Base-by-base conservation (phyloP, 768 basidiomycete species). In the Lentinula guzmanii region DNA sequence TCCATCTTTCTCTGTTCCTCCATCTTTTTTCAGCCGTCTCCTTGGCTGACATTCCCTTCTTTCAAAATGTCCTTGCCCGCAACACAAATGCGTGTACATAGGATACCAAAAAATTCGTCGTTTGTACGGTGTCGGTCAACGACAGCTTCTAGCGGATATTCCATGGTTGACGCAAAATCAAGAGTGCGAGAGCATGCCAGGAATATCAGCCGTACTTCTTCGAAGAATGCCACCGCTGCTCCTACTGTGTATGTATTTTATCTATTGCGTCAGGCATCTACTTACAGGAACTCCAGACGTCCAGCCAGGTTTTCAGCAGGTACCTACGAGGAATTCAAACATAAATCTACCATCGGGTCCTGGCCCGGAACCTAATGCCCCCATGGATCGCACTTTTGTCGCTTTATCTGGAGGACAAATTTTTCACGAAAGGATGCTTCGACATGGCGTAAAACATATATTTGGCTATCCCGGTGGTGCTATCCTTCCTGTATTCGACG, bases 361-460 rank as follows among this genome's bases (percentile, higher is more conserved):
- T 39, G 70, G 73, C 9, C 68, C 75, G 3, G 66, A 75, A 33
- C 79, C 82, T 1, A 79, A 77, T 64, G 75, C 77, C 21, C 79
- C 79, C 43, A 75, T 91, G 62, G 93, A 95, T 71, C 82, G 86
- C 68, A 88, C 90, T 7, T 98, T 99, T 70, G 82, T 98, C 60
- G 97, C 97, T 53, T 83, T 95, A 73, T 93, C 93, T 21, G 96
- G 96, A 11, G 96, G 96, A 31, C 85, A 98, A 74, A 98, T 99
- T 71, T 97, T 99, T 79, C 95, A 99, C 74, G 96, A 99, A 76
- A 98, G 98, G 96, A 96, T 99, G 93, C 87, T 95, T 63, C 84
- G 96, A 51, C 97, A 99, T 70, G 86, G 82, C 61, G 95, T 98
- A 67, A 97, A 95, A 74, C 93, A 98, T 69, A 83, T 99, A 28